Base-by-base conservation (phyloP, 306 rosid species). In the Styphnolobium japonicum region DNA sequence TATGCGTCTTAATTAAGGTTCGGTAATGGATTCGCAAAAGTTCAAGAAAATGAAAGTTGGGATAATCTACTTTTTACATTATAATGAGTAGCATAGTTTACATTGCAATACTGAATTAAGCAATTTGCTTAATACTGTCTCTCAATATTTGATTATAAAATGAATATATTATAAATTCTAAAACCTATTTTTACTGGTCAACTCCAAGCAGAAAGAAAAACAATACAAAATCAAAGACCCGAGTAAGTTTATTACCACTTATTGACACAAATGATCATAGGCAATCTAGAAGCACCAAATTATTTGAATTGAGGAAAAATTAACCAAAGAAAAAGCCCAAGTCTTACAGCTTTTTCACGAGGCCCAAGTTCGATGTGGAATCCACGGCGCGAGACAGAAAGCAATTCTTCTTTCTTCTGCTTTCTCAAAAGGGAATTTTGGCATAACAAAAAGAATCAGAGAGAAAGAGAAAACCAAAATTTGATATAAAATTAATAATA, bases 341-440 rank as follows among this genome's bases (percentile, higher is more conserved):
- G 42, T 0, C 89, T 91, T 83, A 92, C 98, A 51, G 98, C 98
- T 86, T 90, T 88, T 85, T 92, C 96, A 60, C 98, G 98, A 42
- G 89, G 19, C 7, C 97, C 98, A 4, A 88, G 93, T 75, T 88
- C 89, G 83, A 87, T 55, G 73, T 95, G 98, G 80, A 73, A 89
- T 82, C 83, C 87, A 68, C 98, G 98, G 73, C 96, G 92, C 34
- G 89, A 52, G 39, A 68, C 80, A 34, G 91, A 82, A 33, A 80
- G 64, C 37, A 80, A 83, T 73, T 79, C 90, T 75, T 72, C 87
- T 25, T 82, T 15, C 34, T 85, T 81, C 91, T 87, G 88, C 16
- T 81, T 57, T n/a, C 25, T 4, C 60, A 40, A 56, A 70, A 27
- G 49, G 55, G 75, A 66, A 10, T 22, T 72, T 73, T 10, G n/a